Percentiles rank a stretch among this genome's conserved stretches.
Evolutionary conservation across 352 stramenopile species (phyloP).

Genomic region (Pythium scleroteichum): DNA sequence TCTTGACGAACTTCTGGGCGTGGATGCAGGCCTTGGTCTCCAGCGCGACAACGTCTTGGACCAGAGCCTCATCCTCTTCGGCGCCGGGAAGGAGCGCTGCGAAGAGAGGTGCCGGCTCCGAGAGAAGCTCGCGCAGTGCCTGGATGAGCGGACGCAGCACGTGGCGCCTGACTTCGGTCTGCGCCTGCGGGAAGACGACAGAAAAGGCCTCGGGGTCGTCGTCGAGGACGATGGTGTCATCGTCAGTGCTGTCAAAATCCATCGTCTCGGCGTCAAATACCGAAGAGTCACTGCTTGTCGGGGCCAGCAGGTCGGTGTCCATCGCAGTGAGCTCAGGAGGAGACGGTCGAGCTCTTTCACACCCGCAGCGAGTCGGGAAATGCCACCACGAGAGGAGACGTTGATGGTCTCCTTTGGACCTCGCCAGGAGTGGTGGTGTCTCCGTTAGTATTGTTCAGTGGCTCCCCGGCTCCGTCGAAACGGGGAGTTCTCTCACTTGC

Average conservation of each 20-base stretch:
- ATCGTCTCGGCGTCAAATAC: conserved; percentile 1
- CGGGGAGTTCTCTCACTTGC: conserved; percentile 4
- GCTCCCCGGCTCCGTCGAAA: background rate
- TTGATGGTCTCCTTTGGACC: background rate
- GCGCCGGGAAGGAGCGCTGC: conserved; percentile 30
- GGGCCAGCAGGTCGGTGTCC: conserved; percentile 8
- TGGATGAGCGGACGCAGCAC: conserved; percentile 41
- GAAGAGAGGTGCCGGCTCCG: conserved; percentile 48
- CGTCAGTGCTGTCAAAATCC: conserved; percentile 15
- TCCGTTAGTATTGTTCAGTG: conserved; percentile 1
- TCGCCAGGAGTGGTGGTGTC: background rate
- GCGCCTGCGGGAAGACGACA: conserved; percentile 27
- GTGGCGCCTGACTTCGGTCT: conserved; percentile 28
- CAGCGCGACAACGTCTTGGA: conserved; percentile 28
- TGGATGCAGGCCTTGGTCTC: conserved; percentile 37
- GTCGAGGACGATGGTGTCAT: conserved; percentile 21
- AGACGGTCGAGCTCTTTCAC: conserved; percentile 8
- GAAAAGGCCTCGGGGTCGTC: conserved; percentile 22
- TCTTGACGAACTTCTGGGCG: conserved; percentile 38
- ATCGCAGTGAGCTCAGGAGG: conserved; percentile 11
- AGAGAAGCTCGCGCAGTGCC: conserved; percentile 50
- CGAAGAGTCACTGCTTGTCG: background rate
- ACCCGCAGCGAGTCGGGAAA: conserved; percentile 1
- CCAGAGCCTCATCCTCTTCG: background rate
- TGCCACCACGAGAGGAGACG: conserved; percentile 11